Conservation (phyloP, 352 stramenopile species). For the Aphanomyces stellatus region DNA sequence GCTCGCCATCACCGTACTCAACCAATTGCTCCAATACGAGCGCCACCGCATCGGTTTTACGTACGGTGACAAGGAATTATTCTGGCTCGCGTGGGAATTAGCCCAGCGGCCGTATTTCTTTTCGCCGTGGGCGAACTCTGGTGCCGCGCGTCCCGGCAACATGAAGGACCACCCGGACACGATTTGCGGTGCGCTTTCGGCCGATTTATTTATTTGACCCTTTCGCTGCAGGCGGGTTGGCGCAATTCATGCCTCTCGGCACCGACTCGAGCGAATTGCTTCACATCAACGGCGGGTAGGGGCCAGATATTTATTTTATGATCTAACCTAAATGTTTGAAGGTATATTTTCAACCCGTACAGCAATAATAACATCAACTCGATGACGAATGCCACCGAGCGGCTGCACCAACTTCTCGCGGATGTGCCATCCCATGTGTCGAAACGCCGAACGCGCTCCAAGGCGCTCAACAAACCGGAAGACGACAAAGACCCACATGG, state of each 20-base stretch:
- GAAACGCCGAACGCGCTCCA: constrained; percentile 4
- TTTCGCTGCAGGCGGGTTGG: background rate
- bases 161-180: constrained; percentile 26
- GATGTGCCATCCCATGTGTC: constrained; percentile 5
- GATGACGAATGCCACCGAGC: constrained; percentile 2
- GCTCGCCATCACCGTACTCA: constrained; percentile 32
- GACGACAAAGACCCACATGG: background rate
- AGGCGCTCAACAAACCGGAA: constrained; percentile 12
- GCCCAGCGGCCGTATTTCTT: constrained; percentile 41
- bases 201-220: background rate
- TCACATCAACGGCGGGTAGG: constrained; percentile 16
- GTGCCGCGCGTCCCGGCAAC: constrained; percentile 31
- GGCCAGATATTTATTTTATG: background rate
- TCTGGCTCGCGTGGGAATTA: constrained; percentile 46
- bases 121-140: constrained; percentile 37
- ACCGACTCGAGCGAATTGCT: background rate
- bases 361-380: constrained; percentile 1
- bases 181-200: background rate
- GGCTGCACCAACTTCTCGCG: background rate
- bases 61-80: constrained; percentile 40
- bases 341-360: constrained; percentile 16
- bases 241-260: background rate
- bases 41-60: constrained; percentile 31
- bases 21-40: constrained; percentile 30
- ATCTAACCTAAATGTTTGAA: background rate